phyloP scores from a whole-genome alignment of 1,139 yeast species.

The Zygosaccharomyces pseudobailii region DNA sequence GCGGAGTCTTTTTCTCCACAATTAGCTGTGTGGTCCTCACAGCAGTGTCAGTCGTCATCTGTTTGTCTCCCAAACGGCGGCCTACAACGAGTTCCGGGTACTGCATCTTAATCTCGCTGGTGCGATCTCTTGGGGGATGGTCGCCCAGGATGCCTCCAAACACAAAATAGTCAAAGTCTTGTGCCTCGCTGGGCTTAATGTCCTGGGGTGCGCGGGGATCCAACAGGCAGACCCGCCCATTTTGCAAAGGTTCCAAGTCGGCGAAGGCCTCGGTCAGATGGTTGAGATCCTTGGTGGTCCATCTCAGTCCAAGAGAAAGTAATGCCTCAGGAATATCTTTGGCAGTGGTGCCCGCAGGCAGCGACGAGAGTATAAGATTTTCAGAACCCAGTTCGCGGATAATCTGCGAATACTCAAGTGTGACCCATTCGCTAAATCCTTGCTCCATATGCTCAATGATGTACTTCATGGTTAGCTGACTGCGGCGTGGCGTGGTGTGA shows the following conservation, averaged over 20 bases:
- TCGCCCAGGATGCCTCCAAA: slow-evolving; percentile 97
- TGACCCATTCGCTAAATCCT: slow-evolving; percentile 95
- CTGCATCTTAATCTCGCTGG: slow-evolving; percentile 75
- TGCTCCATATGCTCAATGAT: slow-evolving; percentile 97
- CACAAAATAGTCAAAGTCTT: slow-evolving; percentile 74
- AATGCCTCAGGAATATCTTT: slow-evolving; percentile 62
- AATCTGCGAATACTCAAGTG: slow-evolving; percentile 78
- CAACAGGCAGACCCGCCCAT: slow-evolving; percentile 64
- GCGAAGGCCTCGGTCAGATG: slow-evolving; percentile 36
- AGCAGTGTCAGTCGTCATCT: slow-evolving; percentile 98
- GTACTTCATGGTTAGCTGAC: slow-evolving; percentile 56
- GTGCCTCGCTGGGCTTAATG: slow-evolving; percentile 62
- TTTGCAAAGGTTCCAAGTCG: slow-evolving; percentile 29
- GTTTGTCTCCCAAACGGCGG: slow-evolving; percentile 77
- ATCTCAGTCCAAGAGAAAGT: slow-evolving; percentile 60
- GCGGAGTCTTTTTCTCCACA: slow-evolving; percentile 48
- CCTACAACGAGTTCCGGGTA: slow-evolving; percentile 68
- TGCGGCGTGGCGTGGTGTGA: no score
- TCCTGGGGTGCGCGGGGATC: slow-evolving; percentile 84
- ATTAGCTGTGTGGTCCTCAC: slow-evolving; percentile 83
- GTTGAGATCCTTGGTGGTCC: slow-evolving; percentile 75
- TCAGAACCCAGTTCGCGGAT: slow-evolving; percentile 74
- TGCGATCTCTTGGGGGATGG: slow-evolving; percentile 94
- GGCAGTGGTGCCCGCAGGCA: slow-evolving; percentile 59
- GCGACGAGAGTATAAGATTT: slow-evolving; percentile 72